Evolutionary conservation across 177 flowering plant genomes (phyloP), one percentile per base, ranked within the genome.

Genomic region (Vitis hybrid): DNA sequence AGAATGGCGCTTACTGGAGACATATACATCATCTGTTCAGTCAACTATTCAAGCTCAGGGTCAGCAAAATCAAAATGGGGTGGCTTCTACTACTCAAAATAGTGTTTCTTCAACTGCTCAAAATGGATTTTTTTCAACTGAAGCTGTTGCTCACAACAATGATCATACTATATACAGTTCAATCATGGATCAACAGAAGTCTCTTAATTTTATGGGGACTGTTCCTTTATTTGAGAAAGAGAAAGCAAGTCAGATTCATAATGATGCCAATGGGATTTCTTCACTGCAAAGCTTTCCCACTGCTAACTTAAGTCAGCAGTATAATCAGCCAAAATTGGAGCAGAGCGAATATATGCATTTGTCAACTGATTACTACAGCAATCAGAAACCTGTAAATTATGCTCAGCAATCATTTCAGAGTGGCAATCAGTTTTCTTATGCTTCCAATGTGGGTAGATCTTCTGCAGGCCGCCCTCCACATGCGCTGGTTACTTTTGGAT

Each of bases 381-480:
- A 71, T 64, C 87, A 90, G 71, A 82, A 83, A 7, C 21, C 81
- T 21, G 70, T 63, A 57, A 76, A 60, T 74, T 71, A 65, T 53
- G 33, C 83, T 49, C 89, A 88, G 73, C 87, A 80, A 56, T 64
- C 80, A 14, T 67, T 80, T 65, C 92, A 84, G 60, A 71, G 72
- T 55, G 80, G 72, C 63, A 65, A 84, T 64, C 87, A 87, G 59
- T 67, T 72, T 31, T 74, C 89, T 50, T 73, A 78, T 76, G 74
- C 75, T 74, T 78, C 86, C 10, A 79, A 66, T 69, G 78, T 72
- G 12, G 94, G 85, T 69, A 88, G 93, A 71, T 89, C 97, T 65
- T 86, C 97, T 50, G 94, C 87, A 26, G 94, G 97, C n/a, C 97
- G 97, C 70, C 99, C 99, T 74, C 87, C 93, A 1, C 98, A 93